A percentile compares a stretch with the other conserved stretches of the same genome.
These are phyloP conservation scores for Steccherinum ochraceum DNA, from an alignment of 768 basidiomycete genomes.

Conservation along the genomic window DNA sequence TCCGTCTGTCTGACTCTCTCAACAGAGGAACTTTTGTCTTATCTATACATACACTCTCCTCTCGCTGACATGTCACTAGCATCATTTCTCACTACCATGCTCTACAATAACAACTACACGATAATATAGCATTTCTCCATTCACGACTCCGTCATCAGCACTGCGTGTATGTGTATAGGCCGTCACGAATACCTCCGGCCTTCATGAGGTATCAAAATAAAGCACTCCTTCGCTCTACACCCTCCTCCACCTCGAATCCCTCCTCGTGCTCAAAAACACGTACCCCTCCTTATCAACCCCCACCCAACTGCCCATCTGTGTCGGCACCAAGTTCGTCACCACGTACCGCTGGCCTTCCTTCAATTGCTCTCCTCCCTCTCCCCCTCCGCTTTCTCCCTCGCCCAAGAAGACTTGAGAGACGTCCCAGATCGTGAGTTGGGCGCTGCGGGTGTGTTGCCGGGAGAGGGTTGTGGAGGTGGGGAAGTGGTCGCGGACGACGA, in stretches of 20 bases:
- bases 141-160: no score
- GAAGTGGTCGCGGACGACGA: slow-evolving; percentile 56
- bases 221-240: no score
- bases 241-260: slow-evolving; percentile 58
- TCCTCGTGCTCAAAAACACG: slow-evolving; percentile 63
- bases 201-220: no score
- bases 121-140: no score
- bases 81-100: no score
- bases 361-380: slow-evolving; percentile 39
- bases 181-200: no score
- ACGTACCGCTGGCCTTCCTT: slow-evolving; percentile 60
- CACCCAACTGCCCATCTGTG: slow-evolving; percentile 69
- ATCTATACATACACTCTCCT: no score
- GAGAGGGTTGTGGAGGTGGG: background rate
- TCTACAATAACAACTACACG: no score
- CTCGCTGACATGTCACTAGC: no score
- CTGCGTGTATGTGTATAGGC: no score
- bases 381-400: slow-evolving; percentile 51
- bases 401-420: slow-evolving; percentile 42
- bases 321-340: slow-evolving; percentile 69
- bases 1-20: background rate
- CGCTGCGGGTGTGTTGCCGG: slow-evolving; percentile 37
- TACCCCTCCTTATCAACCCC: slow-evolving; percentile 48
- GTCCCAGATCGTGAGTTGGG: slow-evolving; percentile 85
- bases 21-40: no score